Conservation (phyloP, 2,329 filamentous ascomycete genomes). For the Exophiala spinifera region DNA sequence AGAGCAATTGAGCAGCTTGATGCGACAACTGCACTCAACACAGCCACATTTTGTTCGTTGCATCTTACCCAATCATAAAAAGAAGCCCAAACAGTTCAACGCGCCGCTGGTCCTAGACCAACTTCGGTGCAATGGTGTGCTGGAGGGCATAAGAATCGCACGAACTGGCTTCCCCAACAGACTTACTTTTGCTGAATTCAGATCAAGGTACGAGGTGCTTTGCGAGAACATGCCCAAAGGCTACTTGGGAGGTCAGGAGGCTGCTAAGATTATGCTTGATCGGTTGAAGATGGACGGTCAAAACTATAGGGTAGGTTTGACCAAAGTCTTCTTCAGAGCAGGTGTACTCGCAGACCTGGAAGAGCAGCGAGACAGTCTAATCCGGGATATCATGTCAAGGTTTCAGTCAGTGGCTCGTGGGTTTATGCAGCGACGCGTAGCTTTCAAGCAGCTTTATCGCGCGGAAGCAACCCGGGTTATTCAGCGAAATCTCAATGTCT, state of each 20-base stretch:
- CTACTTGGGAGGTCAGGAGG: constrained; percentile 85
- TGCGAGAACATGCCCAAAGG: constrained; percentile 84
- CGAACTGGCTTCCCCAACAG: constrained; percentile 95
- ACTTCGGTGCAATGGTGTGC: constrained; percentile 94
- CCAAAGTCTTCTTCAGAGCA: constrained; percentile 96
- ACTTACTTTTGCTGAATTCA: constrained; percentile 87
- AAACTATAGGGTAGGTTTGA: constrained; percentile 88
- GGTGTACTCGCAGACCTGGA: constrained; percentile 95
- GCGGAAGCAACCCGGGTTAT: constrained; percentile 94
- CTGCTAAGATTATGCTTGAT: constrained; percentile 81
- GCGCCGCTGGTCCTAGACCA: constrained; percentile 93
- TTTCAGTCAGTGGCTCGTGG: constrained; percentile 93
- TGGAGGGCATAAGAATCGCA: constrained; percentile 97
- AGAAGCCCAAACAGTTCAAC: constrained; percentile 87
- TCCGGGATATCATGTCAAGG: constrained; percentile 86
- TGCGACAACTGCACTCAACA: constrained; percentile 90
- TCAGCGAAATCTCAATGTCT: constrained; percentile 88
- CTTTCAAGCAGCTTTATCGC: constrained; percentile 89
- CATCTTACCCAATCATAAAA: constrained; percentile 97
- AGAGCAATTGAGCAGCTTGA: constrained; percentile 93
- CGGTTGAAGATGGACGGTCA: constrained; percentile 80
- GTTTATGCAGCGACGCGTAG: constrained; percentile 80
- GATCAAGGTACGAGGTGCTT: constrained; percentile 91
- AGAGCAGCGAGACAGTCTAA: constrained; percentile 88
- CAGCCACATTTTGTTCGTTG: constrained; percentile 98